Percentiles rank a stretch among this genome's conserved stretches.
Conservation (phyloP, 2,329 filamentous ascomycete species). For the Alternaria atra region DNA sequence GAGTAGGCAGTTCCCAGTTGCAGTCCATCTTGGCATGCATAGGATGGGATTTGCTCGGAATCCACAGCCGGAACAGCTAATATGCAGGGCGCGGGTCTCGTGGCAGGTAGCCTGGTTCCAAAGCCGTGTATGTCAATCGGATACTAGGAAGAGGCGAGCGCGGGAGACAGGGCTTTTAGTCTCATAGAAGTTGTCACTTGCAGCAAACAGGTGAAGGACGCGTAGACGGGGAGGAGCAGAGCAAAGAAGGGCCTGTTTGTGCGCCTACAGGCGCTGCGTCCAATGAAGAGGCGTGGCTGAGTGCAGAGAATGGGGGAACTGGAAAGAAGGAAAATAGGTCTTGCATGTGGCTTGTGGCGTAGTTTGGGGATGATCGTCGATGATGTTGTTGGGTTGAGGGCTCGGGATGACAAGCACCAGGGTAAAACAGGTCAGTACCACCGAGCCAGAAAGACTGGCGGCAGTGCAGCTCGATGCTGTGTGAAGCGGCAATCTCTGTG, state of each 20-base stretch:
- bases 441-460: not conserved
- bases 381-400: slow-evolving; percentile 5
- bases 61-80: slow-evolving; percentile 6
- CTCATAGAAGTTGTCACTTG: not conserved
- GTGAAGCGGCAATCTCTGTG: slow-evolving; percentile 7
- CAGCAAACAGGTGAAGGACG: slow-evolving; percentile 4
- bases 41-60: slow-evolving; percentile 2
- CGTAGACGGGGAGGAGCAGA: not conserved
- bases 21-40: slow-evolving; percentile 26
- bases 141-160: not conserved
- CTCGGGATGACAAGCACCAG: not conserved
- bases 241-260: not conserved
- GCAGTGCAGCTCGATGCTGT: slow-evolving; percentile 8
- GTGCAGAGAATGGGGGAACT: not conserved
- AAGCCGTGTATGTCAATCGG: slow-evolving; percentile 11
- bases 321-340: not conserved
- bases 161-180: slow-evolving; percentile 5
- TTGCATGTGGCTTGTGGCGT: slow-evolving; percentile 15
- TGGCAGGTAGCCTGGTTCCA: slow-evolving; percentile 4
- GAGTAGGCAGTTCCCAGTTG: slow-evolving; percentile 33
- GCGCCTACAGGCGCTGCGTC: slow-evolving; percentile 5
- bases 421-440: not conserved
- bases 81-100: slow-evolving; percentile 16
- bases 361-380: slow-evolving; percentile 10
- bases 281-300: slow-evolving; percentile 11